Conservation (phyloP, 2,329 filamentous ascomycete genomes). For the Diaporthe citriasiana region DNA sequence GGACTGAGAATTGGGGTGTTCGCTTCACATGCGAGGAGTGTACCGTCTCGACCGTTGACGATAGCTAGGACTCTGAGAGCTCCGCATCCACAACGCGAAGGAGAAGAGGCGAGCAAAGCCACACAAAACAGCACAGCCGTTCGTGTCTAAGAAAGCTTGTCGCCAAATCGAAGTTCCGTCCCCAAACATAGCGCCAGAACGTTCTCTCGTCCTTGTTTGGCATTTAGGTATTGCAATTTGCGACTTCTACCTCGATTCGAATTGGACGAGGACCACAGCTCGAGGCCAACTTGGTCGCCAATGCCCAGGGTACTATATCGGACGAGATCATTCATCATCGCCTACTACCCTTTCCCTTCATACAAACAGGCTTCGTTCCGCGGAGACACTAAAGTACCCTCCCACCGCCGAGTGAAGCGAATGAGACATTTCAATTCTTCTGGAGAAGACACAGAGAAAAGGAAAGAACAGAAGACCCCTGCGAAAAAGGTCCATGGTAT, state of each 20-base stretch:
- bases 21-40: background rate
- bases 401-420: too few species aligned
- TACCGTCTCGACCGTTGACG: background rate
- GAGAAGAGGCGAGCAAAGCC: background rate
- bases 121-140: background rate
- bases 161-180: background rate
- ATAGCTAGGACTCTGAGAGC: background rate
- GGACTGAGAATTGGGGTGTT: too few species aligned
- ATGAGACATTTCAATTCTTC: too few species aligned
- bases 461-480: too few species aligned
- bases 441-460: too few species aligned
- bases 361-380: too few species aligned
- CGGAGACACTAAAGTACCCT: too few species aligned
- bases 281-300: too few species aligned
- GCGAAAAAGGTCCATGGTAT: too few species aligned
- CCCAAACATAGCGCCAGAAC: background rate
- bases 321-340: too few species aligned
- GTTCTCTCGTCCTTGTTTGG: background rate
- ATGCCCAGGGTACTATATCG: too few species aligned
- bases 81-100: background rate
- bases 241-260: background rate
- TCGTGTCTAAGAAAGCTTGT: background rate
- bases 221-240: background rate
- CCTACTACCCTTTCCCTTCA: too few species aligned
- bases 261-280: background rate